Evolutionary conservation across 2,329 filamentous ascomycete species (phyloP).

Genomic region (Hypoxylon rubiginosum): DNA sequence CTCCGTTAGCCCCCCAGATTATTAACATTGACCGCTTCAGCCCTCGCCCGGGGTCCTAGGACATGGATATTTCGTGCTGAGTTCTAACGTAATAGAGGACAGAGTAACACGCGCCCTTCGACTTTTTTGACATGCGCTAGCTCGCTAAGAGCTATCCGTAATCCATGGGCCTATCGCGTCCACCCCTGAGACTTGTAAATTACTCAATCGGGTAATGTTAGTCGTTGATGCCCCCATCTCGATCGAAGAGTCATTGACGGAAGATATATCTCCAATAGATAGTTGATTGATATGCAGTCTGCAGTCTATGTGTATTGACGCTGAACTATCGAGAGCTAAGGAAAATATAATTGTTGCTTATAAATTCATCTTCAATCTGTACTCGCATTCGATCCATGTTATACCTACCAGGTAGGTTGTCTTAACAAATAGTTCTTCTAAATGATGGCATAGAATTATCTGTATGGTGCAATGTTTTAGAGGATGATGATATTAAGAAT

Average conservation of each 20-base stretch:
- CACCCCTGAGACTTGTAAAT: conserved; percentile 19
- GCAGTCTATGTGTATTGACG: too few relatives aligned
- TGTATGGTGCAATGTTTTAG: conserved; percentile 27
- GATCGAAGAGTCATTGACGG: conserved; percentile 38
- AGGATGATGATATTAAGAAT: conserved; percentile 23
- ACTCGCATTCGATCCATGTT: background rate
- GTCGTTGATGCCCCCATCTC: conserved; percentile 9
- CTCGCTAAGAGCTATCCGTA: conserved; percentile 10
- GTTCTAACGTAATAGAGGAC: background rate
- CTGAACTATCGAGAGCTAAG: background rate
- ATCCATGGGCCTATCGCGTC: conserved; percentile 30
- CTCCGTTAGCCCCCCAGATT: conserved; percentile 16
- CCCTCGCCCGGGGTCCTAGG: conserved; percentile 6
- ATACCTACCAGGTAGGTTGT: too few relatives aligned
- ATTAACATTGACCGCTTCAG: conserved; percentile 27
- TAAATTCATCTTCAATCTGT: background rate
- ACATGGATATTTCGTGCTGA: background rate
- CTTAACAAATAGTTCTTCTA: background rate
- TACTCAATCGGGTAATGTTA: conserved; percentile 31
- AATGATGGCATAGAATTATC: conserved; percentile 4
- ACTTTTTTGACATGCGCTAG: conserved; percentile 34
- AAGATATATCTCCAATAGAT: background rate
- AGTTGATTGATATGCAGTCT: background rate
- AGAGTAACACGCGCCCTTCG: conserved; percentile 28
- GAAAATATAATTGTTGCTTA: background rate